Percentiles rank a stretch among this genome's conserved stretches.
These are phyloP conservation scores for Aspergillus sparsus DNA, from an alignment of 495 filamentous ascomycete genomes.

Conservation along the genomic window DNA sequence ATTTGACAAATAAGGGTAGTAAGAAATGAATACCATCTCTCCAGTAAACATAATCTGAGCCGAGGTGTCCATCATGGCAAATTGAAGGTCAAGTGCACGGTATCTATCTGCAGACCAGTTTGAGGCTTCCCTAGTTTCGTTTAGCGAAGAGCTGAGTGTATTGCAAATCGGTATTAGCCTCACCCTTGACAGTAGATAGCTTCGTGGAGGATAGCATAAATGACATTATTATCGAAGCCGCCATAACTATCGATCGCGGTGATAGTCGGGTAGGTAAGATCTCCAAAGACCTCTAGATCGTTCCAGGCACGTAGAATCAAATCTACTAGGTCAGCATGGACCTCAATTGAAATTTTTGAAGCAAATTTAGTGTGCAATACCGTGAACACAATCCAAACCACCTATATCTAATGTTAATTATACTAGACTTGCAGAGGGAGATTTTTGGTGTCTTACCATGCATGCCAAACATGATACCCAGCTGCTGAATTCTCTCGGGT, in stretches of 20 bases:
- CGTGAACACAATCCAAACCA: constrained; percentile 67
- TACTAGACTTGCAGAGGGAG: neutral
- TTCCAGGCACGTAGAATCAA: constrained; percentile 65
- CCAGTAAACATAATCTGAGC: constrained; percentile 77
- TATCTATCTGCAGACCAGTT: constrained; percentile 65
- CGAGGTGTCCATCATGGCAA: constrained; percentile 46
- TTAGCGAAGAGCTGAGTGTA: constrained; percentile 17
- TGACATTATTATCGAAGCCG: constrained; percentile 69
- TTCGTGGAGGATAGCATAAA: constrained; percentile 88
- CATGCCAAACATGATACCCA: constrained; percentile 74
- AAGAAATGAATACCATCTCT: constrained; percentile 64
- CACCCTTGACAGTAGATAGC: constrained; percentile 72
- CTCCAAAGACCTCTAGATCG: constrained; percentile 72
- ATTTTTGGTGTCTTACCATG: constrained; percentile 66
- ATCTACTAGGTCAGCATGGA: constrained; percentile 39
- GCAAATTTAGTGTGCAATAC: constrained; percentile 26
- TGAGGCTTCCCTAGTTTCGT: constrained; percentile 46
- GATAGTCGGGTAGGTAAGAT: constrained; percentile 70
- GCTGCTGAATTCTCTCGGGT: constrained; percentile 65
- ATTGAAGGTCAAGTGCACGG: constrained; percentile 41
- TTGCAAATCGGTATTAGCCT: constrained; percentile 6
- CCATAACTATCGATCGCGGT: constrained; percentile 62
- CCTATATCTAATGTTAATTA: constrained; percentile 40
- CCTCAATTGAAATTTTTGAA: neutral
- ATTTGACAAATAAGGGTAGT: neutral